Conservation (phyloP, 1,284 basidiomycete species). For the Pulveroboletus sp. region DNA sequence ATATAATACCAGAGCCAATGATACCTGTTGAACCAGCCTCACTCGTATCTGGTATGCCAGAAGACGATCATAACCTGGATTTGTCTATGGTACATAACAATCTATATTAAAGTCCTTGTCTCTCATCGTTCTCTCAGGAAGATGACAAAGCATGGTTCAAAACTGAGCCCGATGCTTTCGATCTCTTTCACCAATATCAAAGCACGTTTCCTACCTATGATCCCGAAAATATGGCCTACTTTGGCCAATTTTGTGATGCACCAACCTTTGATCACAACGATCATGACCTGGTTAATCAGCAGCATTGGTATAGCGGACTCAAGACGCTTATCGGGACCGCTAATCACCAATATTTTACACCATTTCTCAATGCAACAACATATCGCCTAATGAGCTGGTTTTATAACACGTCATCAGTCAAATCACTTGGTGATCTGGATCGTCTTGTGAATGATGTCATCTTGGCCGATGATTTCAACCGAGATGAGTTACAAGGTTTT, state of each 20-base stretch:
- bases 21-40: too few species aligned
- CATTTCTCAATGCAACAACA: constrained; percentile 27
- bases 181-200: neutral
- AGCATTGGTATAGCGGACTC: neutral
- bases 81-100: too few species aligned
- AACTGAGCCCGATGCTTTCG: neutral
- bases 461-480: too few species aligned
- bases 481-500: constrained; percentile 12
- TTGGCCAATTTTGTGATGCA: neutral
- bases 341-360: constrained; percentile 1
- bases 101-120: too few species aligned
- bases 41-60: too few species aligned
- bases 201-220: neutral
- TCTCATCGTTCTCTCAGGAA: too few species aligned
- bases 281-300: neutral
- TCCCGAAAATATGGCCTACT: neutral
- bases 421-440: constrained; percentile 22
- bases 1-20: too few species aligned
- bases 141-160: neutral
- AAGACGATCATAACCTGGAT: too few species aligned
- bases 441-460: too few species aligned
- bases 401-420: constrained; percentile 20
- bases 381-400: constrained; percentile 32
- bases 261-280: neutral
- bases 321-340: neutral